A percentile compares a stretch with the other conserved stretches of the same genome.
Evolutionary conservation across 2,329 filamentous ascomycete genomes (phyloP).

Genomic region (Pseudocercospora cruenta): DNA sequence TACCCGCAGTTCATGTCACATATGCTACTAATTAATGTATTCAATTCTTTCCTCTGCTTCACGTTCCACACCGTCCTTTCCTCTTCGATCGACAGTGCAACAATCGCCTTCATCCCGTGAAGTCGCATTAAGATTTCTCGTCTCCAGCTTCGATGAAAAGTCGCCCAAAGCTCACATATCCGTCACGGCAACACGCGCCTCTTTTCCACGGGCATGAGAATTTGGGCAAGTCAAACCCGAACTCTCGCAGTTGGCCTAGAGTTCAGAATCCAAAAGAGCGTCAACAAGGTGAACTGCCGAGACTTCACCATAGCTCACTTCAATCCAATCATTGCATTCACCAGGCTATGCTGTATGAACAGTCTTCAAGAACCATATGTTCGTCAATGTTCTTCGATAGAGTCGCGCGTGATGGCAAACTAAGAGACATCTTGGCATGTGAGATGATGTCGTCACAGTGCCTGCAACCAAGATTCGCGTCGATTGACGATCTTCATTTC

Average conservation of each 20-base stretch:
- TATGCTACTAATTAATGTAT: not conserved
- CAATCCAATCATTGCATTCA: too few relatives aligned
- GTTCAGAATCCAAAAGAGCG: too few relatives aligned
- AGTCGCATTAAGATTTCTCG: not conserved
- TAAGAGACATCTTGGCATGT: not conserved
- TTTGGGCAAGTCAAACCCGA: too few relatives aligned
- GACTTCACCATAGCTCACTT: too few relatives aligned
- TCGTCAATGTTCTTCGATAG: not conserved
- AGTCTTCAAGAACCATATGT: not conserved
- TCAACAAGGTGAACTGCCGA: too few relatives aligned
- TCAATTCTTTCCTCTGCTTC: not conserved
- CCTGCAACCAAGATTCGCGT: not conserved
- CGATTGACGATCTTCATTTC: not conserved
- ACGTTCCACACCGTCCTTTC: not conserved
- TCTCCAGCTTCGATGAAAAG: too few relatives aligned
- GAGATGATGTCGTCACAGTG: not conserved
- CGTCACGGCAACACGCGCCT: too few relatives aligned
- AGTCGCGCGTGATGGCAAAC: not conserved
- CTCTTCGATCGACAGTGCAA: not conserved
- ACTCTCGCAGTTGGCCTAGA: too few relatives aligned
- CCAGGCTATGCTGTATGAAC: too few relatives aligned
- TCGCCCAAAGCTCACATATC: too few relatives aligned
- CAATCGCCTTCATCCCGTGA: not conserved
- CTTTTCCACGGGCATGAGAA: too few relatives aligned
- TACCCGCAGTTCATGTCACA: not conserved